Base-by-base conservation (phyloP, 352 stramenopile genomes). In the Phytophthora sojae region DNA sequence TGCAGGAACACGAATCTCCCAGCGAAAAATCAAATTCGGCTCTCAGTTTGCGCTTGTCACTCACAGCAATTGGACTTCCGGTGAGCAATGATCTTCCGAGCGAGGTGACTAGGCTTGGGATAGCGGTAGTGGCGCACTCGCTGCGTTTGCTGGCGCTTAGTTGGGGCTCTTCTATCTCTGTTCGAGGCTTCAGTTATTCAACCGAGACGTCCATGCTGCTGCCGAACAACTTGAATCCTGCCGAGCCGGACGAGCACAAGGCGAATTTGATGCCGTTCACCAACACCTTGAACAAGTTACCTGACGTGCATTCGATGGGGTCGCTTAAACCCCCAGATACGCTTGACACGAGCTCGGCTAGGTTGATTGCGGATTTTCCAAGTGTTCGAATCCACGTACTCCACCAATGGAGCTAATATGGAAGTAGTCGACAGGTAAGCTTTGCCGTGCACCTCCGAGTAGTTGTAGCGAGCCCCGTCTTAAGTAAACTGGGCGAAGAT, bases 1-100 rank as follows among this genome's bases (percentile, higher is more conserved):
- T 72, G 30, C 65, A 72, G 5, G 58, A 32, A 14, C 65, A 72
- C 35, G 25, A 65, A 51, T 19, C 55, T 26, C 44, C 35, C 47
- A 70, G 19, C 8, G 52, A 21, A 11, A 54, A 14, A 21, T 56
- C 42, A 9, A 70, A 64, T 4, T 63, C 54, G 3, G 44, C 4
- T 58, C 59, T 52, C 17, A 65, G 21, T 11, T 70, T 64, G 4
- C 63, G 59, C 37, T 70, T 47, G 14, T 21, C 21, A 45, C 19
- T 19, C 19, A 7, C 3, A 12, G 12, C 1, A 51, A 6, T 21
- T 2, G 12, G 17, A 17, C 44, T 12, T 51, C 59, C 49, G n/a
- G 50, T 58, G 21, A 37, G 29, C 12, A 32, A 15, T 44, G 29
- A 29, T 50, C 29, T 55, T 30, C 63, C 63, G n/a, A 67, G 57